Conservation (phyloP, 306 rosid genomes). For the Styphnolobium japonicum region DNA sequence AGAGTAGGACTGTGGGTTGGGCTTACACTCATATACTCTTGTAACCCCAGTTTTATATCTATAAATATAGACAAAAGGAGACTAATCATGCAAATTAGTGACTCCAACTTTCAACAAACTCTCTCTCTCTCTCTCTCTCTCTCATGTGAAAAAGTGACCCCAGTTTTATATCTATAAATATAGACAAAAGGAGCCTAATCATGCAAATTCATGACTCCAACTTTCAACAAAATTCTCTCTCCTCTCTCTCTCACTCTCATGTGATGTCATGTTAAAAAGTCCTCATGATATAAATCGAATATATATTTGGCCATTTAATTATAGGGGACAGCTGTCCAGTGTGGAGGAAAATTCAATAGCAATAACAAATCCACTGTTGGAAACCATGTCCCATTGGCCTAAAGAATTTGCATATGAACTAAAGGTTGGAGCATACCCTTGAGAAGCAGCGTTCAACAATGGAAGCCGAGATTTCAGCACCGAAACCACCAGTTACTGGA, state of each 20-base stretch:
- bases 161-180: not conserved
- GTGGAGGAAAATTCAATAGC: not conserved
- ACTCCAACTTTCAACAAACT: not conserved
- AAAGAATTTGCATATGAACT: not conserved
- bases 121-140: no score
- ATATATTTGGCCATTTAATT: not conserved
- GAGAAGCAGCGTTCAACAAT: conserved; percentile 87
- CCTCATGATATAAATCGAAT: not conserved
- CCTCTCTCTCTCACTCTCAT: not conserved
- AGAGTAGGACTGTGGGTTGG: not conserved
- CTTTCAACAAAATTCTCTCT: no score
- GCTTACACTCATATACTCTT: not conserved
- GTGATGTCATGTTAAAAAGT: not conserved
- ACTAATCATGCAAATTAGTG: not conserved
- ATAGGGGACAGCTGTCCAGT: not conserved
- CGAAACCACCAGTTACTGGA: conserved; percentile 93
- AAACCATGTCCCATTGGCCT: not conserved
- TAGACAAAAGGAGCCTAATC: not conserved
- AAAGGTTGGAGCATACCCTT: conserved; percentile 56
- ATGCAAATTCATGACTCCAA: not conserved
- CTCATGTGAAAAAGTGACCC: no score
- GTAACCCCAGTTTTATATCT: not conserved
- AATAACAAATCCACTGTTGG: not conserved
- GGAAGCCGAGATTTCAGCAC: conserved; percentile 96
- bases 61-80: not conserved